Evolutionary conservation across 1,284 basidiomycete species (phyloP).

Genomic region (Naganishia cerealis): DNA sequence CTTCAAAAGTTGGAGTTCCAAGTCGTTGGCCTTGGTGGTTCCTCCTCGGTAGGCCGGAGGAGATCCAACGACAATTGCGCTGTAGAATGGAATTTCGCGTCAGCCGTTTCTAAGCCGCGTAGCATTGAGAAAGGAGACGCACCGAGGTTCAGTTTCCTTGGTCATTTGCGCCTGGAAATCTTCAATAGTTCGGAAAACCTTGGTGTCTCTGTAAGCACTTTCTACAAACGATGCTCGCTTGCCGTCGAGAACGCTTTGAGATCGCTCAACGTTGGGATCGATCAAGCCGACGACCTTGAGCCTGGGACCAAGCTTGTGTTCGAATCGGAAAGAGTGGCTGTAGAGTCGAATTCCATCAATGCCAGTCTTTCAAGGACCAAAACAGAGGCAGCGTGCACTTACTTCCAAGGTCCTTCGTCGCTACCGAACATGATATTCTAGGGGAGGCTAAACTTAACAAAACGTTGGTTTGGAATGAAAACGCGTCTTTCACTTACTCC

Average conservation of each 20-base stretch:
- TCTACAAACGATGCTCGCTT: constrained; percentile 93
- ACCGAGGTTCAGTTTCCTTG: constrained; percentile 55
- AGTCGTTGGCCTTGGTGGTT: constrained; percentile 72
- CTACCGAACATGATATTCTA: constrained; percentile 85
- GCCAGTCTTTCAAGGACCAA: not conserved
- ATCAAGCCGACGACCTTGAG: constrained; percentile 94
- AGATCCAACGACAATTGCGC: constrained; percentile 82
- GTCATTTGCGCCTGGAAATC: constrained; percentile 74
- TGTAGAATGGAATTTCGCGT: constrained; percentile 28
- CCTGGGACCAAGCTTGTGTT: constrained; percentile 91
- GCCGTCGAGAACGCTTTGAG: constrained; percentile 74
- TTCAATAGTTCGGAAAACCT: constrained; percentile 81
- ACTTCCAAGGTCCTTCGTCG: constrained; percentile 62
- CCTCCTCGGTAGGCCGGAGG: constrained; percentile 92
- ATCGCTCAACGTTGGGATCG: constrained; percentile 83
- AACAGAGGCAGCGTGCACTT: constrained; percentile 23
- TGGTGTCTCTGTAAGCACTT: constrained; percentile 87
- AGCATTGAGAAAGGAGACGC: constrained; percentile 36
- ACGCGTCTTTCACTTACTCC: constrained; percentile 57
- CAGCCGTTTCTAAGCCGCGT: not conserved
- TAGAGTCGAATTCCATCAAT: constrained; percentile 40
- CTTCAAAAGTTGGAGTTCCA: constrained; percentile 86
- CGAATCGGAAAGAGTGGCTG: constrained; percentile 94
- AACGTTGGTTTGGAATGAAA: not conserved
- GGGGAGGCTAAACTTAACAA: constrained; percentile 11